These are phyloP conservation scores for Curvularia spicifera DNA, from an alignment of 2,329 filamentous ascomycete genomes.

Conservation along the genomic window DNA sequence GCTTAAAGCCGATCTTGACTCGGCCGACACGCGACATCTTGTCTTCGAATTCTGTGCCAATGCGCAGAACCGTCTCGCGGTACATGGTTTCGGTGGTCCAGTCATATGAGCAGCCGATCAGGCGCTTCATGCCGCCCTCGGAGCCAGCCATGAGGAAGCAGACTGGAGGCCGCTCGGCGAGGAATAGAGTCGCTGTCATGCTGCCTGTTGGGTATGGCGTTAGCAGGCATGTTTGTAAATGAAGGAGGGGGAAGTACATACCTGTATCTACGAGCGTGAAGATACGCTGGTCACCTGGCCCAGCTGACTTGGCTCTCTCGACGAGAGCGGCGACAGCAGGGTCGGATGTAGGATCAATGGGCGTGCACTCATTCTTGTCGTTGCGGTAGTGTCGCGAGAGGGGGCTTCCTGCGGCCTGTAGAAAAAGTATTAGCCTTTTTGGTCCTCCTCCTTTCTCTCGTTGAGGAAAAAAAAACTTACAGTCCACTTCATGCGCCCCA, in stretches of 20 bases:
- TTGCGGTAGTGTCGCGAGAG: conserved; percentile 45
- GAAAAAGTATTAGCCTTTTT: background rate
- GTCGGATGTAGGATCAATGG: conserved; percentile 42
- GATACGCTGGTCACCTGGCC: conserved; percentile 35
- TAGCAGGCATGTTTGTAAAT: background rate
- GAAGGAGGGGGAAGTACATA: conserved; percentile 13
- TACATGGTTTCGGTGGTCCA: conserved; percentile 52
- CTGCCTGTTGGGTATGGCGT: conserved; percentile 34
- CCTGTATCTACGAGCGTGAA: conserved; percentile 46
- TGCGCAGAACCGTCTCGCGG: conserved; percentile 54
- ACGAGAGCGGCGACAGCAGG: conserved; percentile 29
- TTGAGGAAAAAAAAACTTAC: no score
- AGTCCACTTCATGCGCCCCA: conserved; percentile 49
- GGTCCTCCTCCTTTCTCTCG: no score
- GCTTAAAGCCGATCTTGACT: conserved; percentile 42
- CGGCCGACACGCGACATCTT: conserved; percentile 44
- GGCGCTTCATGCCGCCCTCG: conserved; percentile 57
- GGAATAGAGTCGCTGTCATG: conserved; percentile 55
- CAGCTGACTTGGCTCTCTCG: conserved; percentile 29
- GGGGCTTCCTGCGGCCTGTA: conserved; percentile 27
- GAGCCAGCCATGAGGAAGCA: conserved; percentile 53
- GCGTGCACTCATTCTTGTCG: conserved; percentile 39
- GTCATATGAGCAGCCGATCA: conserved; percentile 56
- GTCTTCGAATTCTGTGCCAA: conserved; percentile 50
- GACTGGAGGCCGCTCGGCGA: conserved; percentile 50